phyloP scores from a whole-genome alignment of 148 eudicot genomes.

The Silene conica region DNA sequence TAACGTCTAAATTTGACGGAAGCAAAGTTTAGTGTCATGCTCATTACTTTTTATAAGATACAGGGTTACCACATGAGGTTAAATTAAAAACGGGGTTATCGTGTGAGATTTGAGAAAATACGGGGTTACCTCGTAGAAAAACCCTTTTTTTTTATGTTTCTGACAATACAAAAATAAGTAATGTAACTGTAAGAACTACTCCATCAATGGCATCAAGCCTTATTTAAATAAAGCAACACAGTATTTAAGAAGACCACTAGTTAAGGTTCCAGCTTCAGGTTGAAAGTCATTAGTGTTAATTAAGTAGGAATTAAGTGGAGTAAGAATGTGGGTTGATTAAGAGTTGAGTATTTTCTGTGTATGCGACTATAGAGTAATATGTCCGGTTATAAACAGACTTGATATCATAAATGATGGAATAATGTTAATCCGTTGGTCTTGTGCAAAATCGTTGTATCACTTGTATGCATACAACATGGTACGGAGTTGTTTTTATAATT shows the following conservation, averaged over 20 bases:
- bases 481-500: too few species aligned
- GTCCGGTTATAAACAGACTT: background rate
- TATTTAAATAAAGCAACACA: background rate
- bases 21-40: too few species aligned
- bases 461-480: too few species aligned
- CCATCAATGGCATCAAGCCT: too few species aligned
- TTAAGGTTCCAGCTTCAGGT: slow-evolving; percentile 4
- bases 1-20: too few species aligned
- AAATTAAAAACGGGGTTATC: too few species aligned
- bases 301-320: slow-evolving; percentile 1
- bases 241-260: background rate
- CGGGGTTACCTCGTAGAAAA: too few species aligned
- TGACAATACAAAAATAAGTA: background rate
- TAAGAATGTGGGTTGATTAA: background rate
- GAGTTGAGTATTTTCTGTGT: background rate
- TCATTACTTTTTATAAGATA: too few species aligned
- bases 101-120: too few species aligned
- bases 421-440: background rate
- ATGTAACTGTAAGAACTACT: background rate
- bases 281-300: background rate
- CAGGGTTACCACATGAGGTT: too few species aligned
- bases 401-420: background rate
- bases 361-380: background rate
- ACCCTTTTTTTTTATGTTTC: too few species aligned
- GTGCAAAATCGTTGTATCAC: background rate